Percentiles rank a stretch among this genome's conserved stretches.
These are phyloP conservation scores for Fusarium pseudograminearum DNA, from an alignment of 2,329 filamentous ascomycete species.

Conservation along the genomic window DNA sequence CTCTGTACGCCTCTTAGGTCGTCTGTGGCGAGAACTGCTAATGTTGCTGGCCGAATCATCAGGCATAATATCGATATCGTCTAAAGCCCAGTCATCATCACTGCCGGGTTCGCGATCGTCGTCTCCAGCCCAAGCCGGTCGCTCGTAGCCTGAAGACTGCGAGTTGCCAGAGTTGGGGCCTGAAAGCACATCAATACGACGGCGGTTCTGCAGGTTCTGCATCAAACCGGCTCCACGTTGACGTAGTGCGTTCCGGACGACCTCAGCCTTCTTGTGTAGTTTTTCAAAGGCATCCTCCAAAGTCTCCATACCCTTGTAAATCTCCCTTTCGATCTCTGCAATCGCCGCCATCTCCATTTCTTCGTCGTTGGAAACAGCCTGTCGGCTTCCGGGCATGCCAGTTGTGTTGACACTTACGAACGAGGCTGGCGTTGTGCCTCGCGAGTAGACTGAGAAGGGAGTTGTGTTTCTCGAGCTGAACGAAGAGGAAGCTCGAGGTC, in stretches of 20 bases:
- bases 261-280: conserved; percentile 86
- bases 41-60: conserved; percentile 88
- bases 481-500: conserved; percentile 56
- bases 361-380: conserved; percentile 87
- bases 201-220: conserved; percentile 71
- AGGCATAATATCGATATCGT: conserved; percentile 74
- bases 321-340: conserved; percentile 91
- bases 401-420: conserved; percentile 70
- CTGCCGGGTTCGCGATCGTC: conserved; percentile 63
- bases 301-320: conserved; percentile 93
- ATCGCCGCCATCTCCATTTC: conserved; percentile 92
- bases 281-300: conserved; percentile 94
- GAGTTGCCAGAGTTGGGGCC: conserved; percentile 62
- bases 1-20: conserved; percentile 76
- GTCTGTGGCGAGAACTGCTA: conserved; percentile 74
- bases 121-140: conserved; percentile 54
- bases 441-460: conserved; percentile 64
- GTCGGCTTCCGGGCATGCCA: conserved; percentile 58
- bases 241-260: conserved; percentile 80
- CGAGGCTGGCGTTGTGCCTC: conserved; percentile 68
- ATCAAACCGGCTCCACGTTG: conserved; percentile 84
- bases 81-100: conserved; percentile 70
- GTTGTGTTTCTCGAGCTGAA: conserved; percentile 61
- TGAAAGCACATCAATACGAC: conserved; percentile 67
- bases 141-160: conserved; percentile 59